Evolutionary conservation across 179 eudicot genomes (phyloP).

Genomic region (Amaranthus tricolor): DNA sequence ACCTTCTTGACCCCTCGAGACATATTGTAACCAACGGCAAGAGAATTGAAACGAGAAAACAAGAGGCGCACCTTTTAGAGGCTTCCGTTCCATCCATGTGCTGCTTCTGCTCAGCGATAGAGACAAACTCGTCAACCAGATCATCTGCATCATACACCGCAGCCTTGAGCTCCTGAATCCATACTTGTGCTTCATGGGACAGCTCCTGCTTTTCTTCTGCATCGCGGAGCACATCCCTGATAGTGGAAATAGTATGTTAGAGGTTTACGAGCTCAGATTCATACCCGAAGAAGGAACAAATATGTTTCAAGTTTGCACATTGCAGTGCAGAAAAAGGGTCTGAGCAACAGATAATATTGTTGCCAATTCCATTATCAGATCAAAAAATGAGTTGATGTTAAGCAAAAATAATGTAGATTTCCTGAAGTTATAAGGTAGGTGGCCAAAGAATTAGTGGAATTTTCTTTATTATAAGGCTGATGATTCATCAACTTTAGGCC

Average conservation of each 20-base stretch:
- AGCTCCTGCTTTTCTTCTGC: slow-evolving; percentile 4
- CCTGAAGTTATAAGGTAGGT: no score
- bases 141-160: slow-evolving; percentile 11
- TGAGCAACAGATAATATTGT: slow-evolving; percentile 4
- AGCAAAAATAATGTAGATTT: no score
- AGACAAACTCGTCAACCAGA: neutral
- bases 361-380: neutral
- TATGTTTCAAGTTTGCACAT: neutral
- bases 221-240: neutral
- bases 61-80: neutral
- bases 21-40: neutral
- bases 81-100: neutral
- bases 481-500: no score
- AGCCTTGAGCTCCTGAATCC: neutral
- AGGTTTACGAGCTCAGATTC: neutral
- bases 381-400: no score
- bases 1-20: slow-evolving; percentile 1
- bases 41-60: neutral
- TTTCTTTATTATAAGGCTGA: no score
- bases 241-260: neutral
- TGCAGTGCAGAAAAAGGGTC: neutral
- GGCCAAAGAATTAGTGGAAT: no score
- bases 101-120: neutral
- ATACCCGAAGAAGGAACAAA: neutral
- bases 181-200: neutral